phyloP scores from a whole-genome alignment of 2,329 filamentous ascomycete species.

The Apiospora pterosperma region DNA sequence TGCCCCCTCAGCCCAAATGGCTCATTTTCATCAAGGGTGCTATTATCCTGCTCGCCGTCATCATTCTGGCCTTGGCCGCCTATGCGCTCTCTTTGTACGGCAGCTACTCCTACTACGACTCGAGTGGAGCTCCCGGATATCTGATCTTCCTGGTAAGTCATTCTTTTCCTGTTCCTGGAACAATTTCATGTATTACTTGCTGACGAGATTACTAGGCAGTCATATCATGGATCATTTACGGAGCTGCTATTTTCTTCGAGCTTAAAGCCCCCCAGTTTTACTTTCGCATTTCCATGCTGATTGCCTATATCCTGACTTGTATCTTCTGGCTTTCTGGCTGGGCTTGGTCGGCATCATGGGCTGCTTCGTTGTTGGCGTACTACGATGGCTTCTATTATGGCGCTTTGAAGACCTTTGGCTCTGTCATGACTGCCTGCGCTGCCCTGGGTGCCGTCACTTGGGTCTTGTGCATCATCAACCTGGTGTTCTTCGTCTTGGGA shows the following conservation, averaged over 20 bases:
- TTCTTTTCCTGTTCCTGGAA: slow-evolving; percentile 20
- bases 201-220: slow-evolving; percentile 27
- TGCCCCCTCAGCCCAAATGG: slow-evolving; percentile 32
- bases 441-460: slow-evolving; percentile 39
- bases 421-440: slow-evolving; percentile 35
- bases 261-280: slow-evolving; percentile 33
- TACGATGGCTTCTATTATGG: slow-evolving; percentile 18
- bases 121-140: slow-evolving; percentile 36
- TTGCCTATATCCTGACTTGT: slow-evolving; percentile 31
- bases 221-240: slow-evolving; percentile 38
- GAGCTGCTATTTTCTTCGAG: slow-evolving; percentile 33
- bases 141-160: slow-evolving; percentile 44
- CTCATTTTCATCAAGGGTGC: slow-evolving; percentile 34
- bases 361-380: slow-evolving; percentile 23
- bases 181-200: slow-evolving; percentile 6
- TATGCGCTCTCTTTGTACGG: slow-evolving; percentile 36
- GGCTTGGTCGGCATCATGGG: slow-evolving; percentile 38
- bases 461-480: slow-evolving; percentile 34
- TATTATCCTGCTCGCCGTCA: slow-evolving; percentile 36
- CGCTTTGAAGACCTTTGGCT: slow-evolving; percentile 22
- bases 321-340: slow-evolving; percentile 44
- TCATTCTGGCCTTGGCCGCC: slow-evolving; percentile 36
- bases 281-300: slow-evolving; percentile 33
- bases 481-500: slow-evolving; percentile 35
- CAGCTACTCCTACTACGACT: slow-evolving; percentile 18